Evolutionary conservation across 1,284 basidiomycete species (phyloP).

Genomic region (Puccinia hordei): DNA sequence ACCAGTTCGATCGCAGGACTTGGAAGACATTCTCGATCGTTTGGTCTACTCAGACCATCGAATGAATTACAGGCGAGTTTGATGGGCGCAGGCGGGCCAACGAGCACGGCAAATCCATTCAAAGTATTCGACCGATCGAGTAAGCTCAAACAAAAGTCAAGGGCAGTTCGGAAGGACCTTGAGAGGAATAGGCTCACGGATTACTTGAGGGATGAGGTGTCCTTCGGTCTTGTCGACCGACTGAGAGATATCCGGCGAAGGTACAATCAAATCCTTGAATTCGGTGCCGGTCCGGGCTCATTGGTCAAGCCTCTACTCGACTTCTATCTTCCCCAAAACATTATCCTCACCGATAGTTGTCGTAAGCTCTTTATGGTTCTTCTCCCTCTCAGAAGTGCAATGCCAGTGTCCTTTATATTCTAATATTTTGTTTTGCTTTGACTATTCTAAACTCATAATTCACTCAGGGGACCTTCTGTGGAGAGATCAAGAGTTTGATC

Average conservation of each 20-base stretch:
- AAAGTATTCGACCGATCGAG: constrained; percentile 73
- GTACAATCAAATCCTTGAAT: constrained; percentile 57
- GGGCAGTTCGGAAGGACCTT: constrained; percentile 68
- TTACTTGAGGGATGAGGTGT: constrained; percentile 87
- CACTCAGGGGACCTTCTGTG: constrained; percentile 23
- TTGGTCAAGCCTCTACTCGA: constrained; percentile 51
- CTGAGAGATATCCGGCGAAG: constrained; percentile 57
- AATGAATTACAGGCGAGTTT: neutral
- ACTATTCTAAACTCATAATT: constrained; percentile 43
- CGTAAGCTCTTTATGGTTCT: neutral
- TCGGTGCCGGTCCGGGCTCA: constrained; percentile 58
- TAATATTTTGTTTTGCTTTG: too few species aligned
- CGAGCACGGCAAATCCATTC: constrained; percentile 15
- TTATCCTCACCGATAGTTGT: constrained; percentile 24
- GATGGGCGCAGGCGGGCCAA: neutral
- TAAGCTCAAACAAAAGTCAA: constrained; percentile 80
- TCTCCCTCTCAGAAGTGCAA: constrained; percentile 52
- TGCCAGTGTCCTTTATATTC: constrained; percentile 38
- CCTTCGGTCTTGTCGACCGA: constrained; percentile 51
- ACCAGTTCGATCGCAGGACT: neutral
- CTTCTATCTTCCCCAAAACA: constrained; percentile 30
- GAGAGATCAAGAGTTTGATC: constrained; percentile 44
- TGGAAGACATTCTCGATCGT: neutral
- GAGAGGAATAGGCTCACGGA: constrained; percentile 76
- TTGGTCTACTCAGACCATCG: neutral